phyloP scores from a whole-genome alignment of 2,329 filamentous ascomycete genomes.

The Hyphodiscus sp. region DNA sequence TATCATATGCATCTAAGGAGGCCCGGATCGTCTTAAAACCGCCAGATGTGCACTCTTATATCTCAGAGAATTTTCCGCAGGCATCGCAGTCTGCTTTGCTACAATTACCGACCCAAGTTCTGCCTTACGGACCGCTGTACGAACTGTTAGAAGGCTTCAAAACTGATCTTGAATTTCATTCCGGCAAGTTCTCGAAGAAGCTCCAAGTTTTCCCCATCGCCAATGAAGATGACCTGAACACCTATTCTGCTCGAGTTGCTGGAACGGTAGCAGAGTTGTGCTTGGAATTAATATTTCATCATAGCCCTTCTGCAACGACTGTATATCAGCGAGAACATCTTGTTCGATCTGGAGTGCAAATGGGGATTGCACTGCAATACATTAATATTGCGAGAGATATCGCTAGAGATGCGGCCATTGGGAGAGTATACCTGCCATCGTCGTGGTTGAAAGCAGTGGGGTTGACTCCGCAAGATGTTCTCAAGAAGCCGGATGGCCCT shows the following conservation, averaged over 20 bases:
- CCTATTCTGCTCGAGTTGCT: constrained; percentile 62
- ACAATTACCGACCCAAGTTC: constrained; percentile 50
- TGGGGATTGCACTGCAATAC: constrained; percentile 72
- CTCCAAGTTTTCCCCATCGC: constrained; percentile 46
- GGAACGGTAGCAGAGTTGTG: constrained; percentile 66
- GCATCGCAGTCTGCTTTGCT: constrained; percentile 41
- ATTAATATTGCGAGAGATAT: constrained; percentile 73
- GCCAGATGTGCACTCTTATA: constrained; percentile 14
- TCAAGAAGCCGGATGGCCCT: constrained; percentile 42
- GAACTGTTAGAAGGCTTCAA: constrained; percentile 62
- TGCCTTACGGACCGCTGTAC: constrained; percentile 54
- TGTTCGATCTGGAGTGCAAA: constrained; percentile 50
- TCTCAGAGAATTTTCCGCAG: constrained; percentile 25
- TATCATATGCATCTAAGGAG: constrained; percentile 38
- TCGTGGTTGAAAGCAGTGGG: constrained; percentile 55
- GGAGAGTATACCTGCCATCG: constrained; percentile 61
- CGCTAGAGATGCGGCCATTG: constrained; percentile 56
- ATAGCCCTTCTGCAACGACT: constrained; percentile 30
- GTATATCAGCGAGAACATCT: constrained; percentile 35
- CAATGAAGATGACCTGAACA: constrained; percentile 50
- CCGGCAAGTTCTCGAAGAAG: constrained; percentile 13
- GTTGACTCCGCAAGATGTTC: constrained; percentile 46
- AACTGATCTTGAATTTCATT: constrained; percentile 55
- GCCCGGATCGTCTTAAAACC: constrained; percentile 20
- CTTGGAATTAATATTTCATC: constrained; percentile 58